A percentile compares a stretch with the other conserved stretches of the same genome.
These are phyloP conservation scores for Neofusicoccum ribis DNA, from an alignment of 2,329 filamentous ascomycete species.

Conservation along the genomic window DNA sequence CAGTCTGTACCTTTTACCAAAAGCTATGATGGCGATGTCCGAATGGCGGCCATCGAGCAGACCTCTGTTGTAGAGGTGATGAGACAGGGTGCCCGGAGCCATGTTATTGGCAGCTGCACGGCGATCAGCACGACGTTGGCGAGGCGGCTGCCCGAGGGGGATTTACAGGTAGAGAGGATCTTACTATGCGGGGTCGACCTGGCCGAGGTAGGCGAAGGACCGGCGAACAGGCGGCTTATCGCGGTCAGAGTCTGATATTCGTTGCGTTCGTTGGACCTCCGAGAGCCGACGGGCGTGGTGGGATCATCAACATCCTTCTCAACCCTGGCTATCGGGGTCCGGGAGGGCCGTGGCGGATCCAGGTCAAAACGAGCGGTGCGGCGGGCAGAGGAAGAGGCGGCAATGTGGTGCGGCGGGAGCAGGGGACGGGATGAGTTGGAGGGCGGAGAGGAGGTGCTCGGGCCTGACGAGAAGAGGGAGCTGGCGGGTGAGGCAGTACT, in stretches of 20 bases:
- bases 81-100: slow-evolving; percentile 46
- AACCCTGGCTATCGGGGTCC: slow-evolving; percentile 33
- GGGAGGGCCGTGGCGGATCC: not conserved
- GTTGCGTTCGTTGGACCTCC: slow-evolving; percentile 31
- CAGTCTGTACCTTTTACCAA: slow-evolving; percentile 53
- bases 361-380: slow-evolving; percentile 6
- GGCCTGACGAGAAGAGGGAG: slow-evolving; percentile 10
- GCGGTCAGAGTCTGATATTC: slow-evolving; percentile 46
- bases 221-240: slow-evolving; percentile 47
- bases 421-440: slow-evolving; percentile 7
- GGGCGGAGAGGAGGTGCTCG: slow-evolving; percentile 17
- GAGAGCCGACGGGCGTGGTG: slow-evolving; percentile 37
- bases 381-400: slow-evolving; percentile 5
- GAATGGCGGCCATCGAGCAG: slow-evolving; percentile 54
- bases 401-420: not conserved
- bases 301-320: slow-evolving; percentile 54
- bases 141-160: not conserved
- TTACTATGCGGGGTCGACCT: slow-evolving; percentile 45
- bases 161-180: slow-evolving; percentile 34
- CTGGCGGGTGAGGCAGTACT: not conserved
- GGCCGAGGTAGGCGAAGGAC: slow-evolving; percentile 39
- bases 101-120: slow-evolving; percentile 18
- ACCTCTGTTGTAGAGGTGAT: slow-evolving; percentile 55
- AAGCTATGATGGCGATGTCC: slow-evolving; percentile 56
- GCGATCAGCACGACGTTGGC: not conserved